Base-by-base conservation (phyloP, 108 stramenopile genomes). In the Fistulifera pelliculosa region DNA sequence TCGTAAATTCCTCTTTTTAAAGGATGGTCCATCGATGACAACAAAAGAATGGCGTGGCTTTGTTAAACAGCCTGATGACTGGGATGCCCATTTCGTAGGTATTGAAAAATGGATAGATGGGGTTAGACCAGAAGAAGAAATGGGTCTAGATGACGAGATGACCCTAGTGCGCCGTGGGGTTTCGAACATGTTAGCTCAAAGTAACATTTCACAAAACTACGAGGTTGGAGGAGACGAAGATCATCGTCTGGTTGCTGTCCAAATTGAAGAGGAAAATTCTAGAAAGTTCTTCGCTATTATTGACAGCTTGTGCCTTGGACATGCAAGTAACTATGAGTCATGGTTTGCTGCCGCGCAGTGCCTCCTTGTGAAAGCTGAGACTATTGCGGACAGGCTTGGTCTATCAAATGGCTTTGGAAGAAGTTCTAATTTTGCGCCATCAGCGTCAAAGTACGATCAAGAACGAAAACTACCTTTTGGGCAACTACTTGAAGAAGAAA, bases 281-380 rank as follows among this genome's bases (percentile, higher is more conserved):
- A 76, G 79, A 53, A 88, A 86, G 61, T 87, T 93, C 55, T 47
- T 59, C 11, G 87, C 80, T 0, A 78, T 93, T 42, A 27, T 93
- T 28, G 74, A 87, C 39, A 73, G 83, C 53, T 54, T 93, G 42
- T 80, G 76, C 31, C 79, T 77, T 41, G 63, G 73, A 27, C 64
- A 80, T 50, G 70, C 75, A 1, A 53, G 45, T 11, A 68, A 88
- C 49, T 61, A 56, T n/a, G 74, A 71, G 18, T 59, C 82, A 8
- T 93, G 87, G 87, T 76, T 72, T 27, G 65, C 73, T 3, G 73
- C 83, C 22, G 78, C 82, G 26, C 77, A 85, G 59, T 83, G 81
- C 55, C 45, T 76, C 23, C 69, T 62, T 21, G 67, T 82, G 47
- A 88, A 85, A 55, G 79, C 80, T 11, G 83, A 93, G 7, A 53